Evolutionary conservation across 164 flowering plant species (phyloP).

Genomic region (Taxillus chinensis): DNA sequence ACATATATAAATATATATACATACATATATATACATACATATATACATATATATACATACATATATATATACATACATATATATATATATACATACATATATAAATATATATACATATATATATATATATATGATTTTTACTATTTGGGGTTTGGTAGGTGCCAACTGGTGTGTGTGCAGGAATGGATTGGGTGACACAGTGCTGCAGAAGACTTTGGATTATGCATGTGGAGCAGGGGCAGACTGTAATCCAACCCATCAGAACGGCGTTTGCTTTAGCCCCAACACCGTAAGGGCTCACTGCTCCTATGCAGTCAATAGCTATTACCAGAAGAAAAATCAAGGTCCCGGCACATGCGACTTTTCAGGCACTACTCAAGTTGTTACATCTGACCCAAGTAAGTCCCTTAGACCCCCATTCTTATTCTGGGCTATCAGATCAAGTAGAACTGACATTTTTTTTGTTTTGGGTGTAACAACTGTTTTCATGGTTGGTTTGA

Average conservation of each 20-base stretch:
- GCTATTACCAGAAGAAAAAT: slow-evolving; percentile 45
- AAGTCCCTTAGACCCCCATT: not conserved
- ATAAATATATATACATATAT: no score
- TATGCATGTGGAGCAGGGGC: slow-evolving; percentile 56
- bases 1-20: no score
- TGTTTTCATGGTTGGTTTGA: slow-evolving; percentile 4
- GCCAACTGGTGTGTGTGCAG: slow-evolving; percentile 40
- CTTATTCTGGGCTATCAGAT: not conserved
- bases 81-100: no score
- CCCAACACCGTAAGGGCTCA: slow-evolving; percentile 49
- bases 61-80: no score
- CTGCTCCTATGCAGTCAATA: slow-evolving; percentile 48
- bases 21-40: no score
- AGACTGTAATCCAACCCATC: slow-evolving; percentile 33
- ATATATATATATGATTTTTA: no score
- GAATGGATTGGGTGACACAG: slow-evolving; percentile 17
- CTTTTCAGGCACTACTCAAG: slow-evolving; percentile 33
- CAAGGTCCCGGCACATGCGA: slow-evolving; percentile 39
- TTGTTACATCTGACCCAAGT: slow-evolving; percentile 34
- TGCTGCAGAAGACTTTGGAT: slow-evolving; percentile 36
- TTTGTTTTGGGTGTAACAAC: no score
- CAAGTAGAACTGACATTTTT: not conserved
- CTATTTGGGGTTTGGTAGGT: slow-evolving; percentile 9
- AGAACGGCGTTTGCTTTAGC: slow-evolving; percentile 29
- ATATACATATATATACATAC: no score